phyloP scores from a whole-genome alignment of 768 basidiomycete species.

The Polyporus arcularius region DNA sequence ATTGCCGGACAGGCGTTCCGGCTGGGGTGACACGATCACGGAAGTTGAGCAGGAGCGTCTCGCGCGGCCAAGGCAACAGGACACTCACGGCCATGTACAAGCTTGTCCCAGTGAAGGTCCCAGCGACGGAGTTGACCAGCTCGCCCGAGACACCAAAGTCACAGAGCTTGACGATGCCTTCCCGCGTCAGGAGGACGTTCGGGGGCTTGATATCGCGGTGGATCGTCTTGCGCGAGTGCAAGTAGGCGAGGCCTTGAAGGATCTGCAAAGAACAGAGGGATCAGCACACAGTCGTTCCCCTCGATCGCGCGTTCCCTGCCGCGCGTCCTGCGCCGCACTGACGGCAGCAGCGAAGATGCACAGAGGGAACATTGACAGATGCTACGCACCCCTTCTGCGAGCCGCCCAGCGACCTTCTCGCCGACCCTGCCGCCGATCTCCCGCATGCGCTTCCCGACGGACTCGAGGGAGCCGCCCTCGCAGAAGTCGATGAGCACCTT shows the following conservation, averaged over 20 bases:
- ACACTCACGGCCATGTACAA: slow-evolving; percentile 96
- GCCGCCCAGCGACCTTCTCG: slow-evolving; percentile 86
- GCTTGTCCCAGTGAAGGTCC: slow-evolving; percentile 97
- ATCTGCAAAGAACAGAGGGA: slow-evolving; percentile 45
- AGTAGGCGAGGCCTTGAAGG: slow-evolving; percentile 89
- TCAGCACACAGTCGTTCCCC: slow-evolving; percentile 12
- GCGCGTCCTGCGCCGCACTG: neutral
- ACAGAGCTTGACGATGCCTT: slow-evolving; percentile 88
- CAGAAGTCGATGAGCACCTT: slow-evolving; percentile 93
- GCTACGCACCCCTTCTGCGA: slow-evolving; percentile 84
- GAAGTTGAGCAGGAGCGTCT: slow-evolving; percentile 3
- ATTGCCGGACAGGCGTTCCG: slow-evolving; percentile 90
- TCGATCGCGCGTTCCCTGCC: slow-evolving; percentile 1
- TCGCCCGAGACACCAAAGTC: slow-evolving; percentile 99
- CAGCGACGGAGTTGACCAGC: slow-evolving; percentile 86
- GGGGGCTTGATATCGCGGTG: slow-evolving; percentile 96
- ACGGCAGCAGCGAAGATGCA: slow-evolving; percentile 1
- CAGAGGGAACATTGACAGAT: neutral
- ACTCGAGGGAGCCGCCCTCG: slow-evolving; percentile 88
- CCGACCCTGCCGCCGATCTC: slow-evolving; percentile 77
- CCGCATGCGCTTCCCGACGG: slow-evolving; percentile 82
- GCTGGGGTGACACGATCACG: slow-evolving; percentile 45
- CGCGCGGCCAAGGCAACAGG: neutral
- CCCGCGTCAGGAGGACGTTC: slow-evolving; percentile 85
- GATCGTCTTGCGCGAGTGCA: slow-evolving; percentile 89